Evolutionary conservation across 2,329 filamentous ascomycete genomes (phyloP).

Genomic region (Fusarium longipes): DNA sequence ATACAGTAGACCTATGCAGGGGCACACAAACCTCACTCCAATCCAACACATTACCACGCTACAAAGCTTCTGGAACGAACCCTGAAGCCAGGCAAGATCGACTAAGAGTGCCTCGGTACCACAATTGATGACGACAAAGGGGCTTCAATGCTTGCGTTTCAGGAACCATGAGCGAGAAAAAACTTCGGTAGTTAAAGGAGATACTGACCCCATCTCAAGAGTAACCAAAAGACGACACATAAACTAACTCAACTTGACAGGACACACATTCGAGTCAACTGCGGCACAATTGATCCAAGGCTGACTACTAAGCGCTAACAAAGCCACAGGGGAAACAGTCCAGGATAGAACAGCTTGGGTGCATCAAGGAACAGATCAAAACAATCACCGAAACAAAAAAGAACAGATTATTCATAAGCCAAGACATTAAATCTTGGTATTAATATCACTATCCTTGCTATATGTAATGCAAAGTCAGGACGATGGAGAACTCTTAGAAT

Average conservation of each 20-base stretch:
- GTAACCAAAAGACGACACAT: slow-evolving; percentile 8
- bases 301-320: not conserved
- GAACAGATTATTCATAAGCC: not conserved
- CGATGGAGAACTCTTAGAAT: not conserved
- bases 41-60: not conserved
- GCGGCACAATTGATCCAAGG: slow-evolving; percentile 11
- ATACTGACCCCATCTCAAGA: slow-evolving; percentile 1
- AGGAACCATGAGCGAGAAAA: slow-evolving; percentile 16
- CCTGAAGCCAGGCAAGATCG: slow-evolving; percentile 25
- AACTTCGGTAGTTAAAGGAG: slow-evolving; percentile 17
- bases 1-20: slow-evolving; percentile 13
- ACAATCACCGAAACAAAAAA: slow-evolving; percentile 1
- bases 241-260: not conserved
- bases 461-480: slow-evolving; percentile 8
- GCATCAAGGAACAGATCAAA: not conserved
- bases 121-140: slow-evolving; percentile 25
- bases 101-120: not conserved
- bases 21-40: not conserved
- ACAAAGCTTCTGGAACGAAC: slow-evolving; percentile 26
- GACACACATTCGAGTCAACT: slow-evolving; percentile 2
- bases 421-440: not conserved
- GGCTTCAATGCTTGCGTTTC: slow-evolving; percentile 12
- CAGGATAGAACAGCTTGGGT: not conserved
- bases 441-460: not conserved
- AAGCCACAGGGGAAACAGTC: not conserved